Percentiles rank a stretch among this genome's conserved stretches.
Evolutionary conservation across 2,329 filamentous ascomycete genomes (phyloP).

Genomic region (Cladosporium velox): DNA sequence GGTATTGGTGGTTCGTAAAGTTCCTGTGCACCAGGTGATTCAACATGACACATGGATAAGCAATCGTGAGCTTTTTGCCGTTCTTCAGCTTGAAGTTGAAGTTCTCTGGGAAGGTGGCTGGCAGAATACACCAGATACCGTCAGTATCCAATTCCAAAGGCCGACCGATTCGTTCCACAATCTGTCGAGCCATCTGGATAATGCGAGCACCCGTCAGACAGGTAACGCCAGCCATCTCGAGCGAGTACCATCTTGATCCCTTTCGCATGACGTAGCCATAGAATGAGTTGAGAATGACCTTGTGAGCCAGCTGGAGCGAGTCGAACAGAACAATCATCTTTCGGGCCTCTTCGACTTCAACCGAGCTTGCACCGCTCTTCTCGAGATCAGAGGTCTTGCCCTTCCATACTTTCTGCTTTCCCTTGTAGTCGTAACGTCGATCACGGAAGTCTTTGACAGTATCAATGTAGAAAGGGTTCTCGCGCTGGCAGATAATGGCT

Average conservation of each 20-base stretch:
- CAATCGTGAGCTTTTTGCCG: constrained; percentile 94
- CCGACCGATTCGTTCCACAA: constrained; percentile 90
- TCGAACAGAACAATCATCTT: constrained; percentile 99
- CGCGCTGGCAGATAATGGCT: constrained; percentile 95
- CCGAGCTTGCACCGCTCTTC: constrained; percentile 70
- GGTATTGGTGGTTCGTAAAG: constrained; percentile 97
- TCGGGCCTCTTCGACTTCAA: constrained; percentile 88
- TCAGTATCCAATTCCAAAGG: constrained; percentile 95
- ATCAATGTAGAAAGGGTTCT: constrained; percentile 98
- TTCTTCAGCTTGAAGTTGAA: constrained; percentile 92
- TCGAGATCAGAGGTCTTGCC: constrained; percentile 89
- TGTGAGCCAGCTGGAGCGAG: constrained; percentile 93
- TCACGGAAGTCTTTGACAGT: constrained; percentile 96
- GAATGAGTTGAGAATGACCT: constrained; percentile 98
- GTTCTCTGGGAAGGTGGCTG: constrained; percentile 94
- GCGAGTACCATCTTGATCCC: constrained; percentile 96
- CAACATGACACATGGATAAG: constrained; percentile 98
- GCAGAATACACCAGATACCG: constrained; percentile 99
- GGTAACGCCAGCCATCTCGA: constrained; percentile 99
- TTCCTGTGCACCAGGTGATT: constrained; percentile 93
- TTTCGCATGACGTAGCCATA: constrained; percentile 99
- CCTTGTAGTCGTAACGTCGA: constrained; percentile 97
- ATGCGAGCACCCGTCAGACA: constrained; percentile 95
- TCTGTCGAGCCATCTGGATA: constrained; percentile 90
- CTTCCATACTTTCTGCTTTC: constrained; percentile 97